Conservation (phyloP, 2,329 filamentous ascomycete genomes). For the Ophiostoma fasciatum region DNA sequence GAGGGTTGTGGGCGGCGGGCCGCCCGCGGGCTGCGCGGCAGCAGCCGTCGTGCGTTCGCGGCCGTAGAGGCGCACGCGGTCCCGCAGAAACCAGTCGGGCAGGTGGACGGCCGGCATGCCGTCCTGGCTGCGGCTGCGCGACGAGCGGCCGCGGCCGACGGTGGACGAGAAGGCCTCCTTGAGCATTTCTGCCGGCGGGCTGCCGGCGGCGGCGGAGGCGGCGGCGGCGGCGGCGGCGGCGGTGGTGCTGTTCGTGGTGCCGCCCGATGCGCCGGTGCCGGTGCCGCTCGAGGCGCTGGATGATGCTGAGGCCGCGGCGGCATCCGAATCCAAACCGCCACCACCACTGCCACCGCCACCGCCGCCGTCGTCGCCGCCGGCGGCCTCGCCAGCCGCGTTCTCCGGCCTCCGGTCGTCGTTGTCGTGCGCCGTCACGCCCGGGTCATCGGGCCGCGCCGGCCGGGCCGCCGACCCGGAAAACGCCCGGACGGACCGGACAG, state of each 20-base stretch:
- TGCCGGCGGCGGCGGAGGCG: too few species aligned
- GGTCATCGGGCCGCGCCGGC: conserved; percentile 5
- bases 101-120: conserved; percentile 34
- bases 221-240: neutral
- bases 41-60: too few species aligned
- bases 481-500: neutral
- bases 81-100: conserved; percentile 40
- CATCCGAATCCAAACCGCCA: neutral
- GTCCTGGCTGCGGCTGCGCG: conserved; percentile 1
- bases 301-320: neutral
- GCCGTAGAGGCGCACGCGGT: conserved; percentile 28
- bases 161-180: conserved; percentile 11
- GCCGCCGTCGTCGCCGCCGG: neutral
- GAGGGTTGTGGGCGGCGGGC: conserved; percentile 16
- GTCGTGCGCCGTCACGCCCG: neutral
- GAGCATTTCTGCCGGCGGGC: neutral
- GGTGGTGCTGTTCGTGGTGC: neutral
- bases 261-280: neutral
- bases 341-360: too few species aligned
- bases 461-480: conserved; percentile 4
- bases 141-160: conserved; percentile 14
- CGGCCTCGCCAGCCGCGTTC: neutral
- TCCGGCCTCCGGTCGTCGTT: neutral
- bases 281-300: neutral
- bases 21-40: too few species aligned